Conservation (phyloP, 352 stramenopile genomes). For the Pythium sp. region DNA sequence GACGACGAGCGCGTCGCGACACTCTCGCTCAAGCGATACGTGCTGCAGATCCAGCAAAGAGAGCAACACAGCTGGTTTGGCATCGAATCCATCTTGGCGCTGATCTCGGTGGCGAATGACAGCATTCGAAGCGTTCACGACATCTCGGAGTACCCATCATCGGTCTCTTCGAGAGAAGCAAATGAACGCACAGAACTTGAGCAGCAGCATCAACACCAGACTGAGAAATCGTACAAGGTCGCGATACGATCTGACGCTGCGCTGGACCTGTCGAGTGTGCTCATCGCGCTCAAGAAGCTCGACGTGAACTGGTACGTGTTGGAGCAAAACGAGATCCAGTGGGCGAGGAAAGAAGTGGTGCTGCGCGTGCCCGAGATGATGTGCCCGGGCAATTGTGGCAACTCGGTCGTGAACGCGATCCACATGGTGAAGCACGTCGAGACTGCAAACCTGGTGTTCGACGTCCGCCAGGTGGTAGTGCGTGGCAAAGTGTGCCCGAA, state of each 20-base stretch:
- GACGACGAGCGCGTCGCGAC: constrained; percentile 10
- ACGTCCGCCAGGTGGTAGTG: constrained; percentile 52
- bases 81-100: constrained; percentile 33
- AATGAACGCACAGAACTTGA: background rate
- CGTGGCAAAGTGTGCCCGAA: constrained; percentile 44
- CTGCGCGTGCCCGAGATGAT: constrained; percentile 77
- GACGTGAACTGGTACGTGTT: constrained; percentile 35
- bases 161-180: background rate
- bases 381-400: constrained; percentile 74
- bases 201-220: background rate
- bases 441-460: constrained; percentile 52
- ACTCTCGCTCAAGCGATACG: constrained; percentile 25
- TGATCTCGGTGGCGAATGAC: constrained; percentile 29
- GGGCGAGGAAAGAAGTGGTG: constrained; percentile 63
- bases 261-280: constrained; percentile 23
- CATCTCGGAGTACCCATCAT: constrained; percentile 7
- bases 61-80: constrained; percentile 8
- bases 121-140: constrained; percentile 56
- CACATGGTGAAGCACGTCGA: constrained; percentile 42
- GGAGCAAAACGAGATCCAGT: constrained; percentile 34
- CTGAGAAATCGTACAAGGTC: constrained; percentile 19
- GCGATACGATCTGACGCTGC: constrained; percentile 29
- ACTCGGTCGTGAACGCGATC: constrained; percentile 64
- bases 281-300: constrained; percentile 26
- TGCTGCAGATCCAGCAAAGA: constrained; percentile 34